Evolutionary conservation across 2,329 filamentous ascomycete species (phyloP).

Genomic region (Canariomyces notabilis): DNA sequence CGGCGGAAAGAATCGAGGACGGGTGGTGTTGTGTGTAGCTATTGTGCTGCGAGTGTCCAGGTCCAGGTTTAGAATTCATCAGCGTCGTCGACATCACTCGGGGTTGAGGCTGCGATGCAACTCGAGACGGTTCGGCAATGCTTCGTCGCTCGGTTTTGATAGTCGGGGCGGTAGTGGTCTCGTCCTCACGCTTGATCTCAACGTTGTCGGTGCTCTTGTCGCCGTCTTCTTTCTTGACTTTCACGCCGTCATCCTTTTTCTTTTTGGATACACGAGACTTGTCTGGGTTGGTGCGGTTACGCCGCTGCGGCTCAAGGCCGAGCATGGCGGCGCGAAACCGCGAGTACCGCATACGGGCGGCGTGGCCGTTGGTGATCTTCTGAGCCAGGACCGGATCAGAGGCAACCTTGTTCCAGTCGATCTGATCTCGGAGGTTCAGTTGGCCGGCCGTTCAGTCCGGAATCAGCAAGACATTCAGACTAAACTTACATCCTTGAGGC

Average conservation of each 20-base stretch:
- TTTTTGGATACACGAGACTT: constrained; percentile 45
- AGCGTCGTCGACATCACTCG: constrained; percentile 4
- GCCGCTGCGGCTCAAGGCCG: constrained; percentile 44
- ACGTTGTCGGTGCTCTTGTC: constrained; percentile 3
- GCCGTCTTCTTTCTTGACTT: constrained; percentile 20
- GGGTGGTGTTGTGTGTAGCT: constrained; percentile 4
- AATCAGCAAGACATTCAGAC: background rate
- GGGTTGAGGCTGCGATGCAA: constrained; percentile 7
- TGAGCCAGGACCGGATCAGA: constrained; percentile 48
- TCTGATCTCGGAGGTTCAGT: constrained; percentile 33
- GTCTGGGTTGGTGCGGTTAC: constrained; percentile 35
- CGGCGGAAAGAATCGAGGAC: background rate
- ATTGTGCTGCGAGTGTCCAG: background rate
- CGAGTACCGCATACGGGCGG: constrained; percentile 56
- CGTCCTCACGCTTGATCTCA: constrained; percentile 11
- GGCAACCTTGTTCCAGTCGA: constrained; percentile 56
- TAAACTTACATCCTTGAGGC: constrained; percentile 53
- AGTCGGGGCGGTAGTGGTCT: background rate
- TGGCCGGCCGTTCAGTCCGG: background rate
- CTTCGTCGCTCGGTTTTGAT: constrained; percentile 15
- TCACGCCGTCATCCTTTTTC: constrained; percentile 36
- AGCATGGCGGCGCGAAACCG: constrained; percentile 46
- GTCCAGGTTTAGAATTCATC: constrained; percentile 11
- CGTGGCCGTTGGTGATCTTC: constrained; percentile 55
- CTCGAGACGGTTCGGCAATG: background rate